Base-by-base conservation (phyloP, 805 yeast genomes). In the Wickerhamomyces canadensis region DNA sequence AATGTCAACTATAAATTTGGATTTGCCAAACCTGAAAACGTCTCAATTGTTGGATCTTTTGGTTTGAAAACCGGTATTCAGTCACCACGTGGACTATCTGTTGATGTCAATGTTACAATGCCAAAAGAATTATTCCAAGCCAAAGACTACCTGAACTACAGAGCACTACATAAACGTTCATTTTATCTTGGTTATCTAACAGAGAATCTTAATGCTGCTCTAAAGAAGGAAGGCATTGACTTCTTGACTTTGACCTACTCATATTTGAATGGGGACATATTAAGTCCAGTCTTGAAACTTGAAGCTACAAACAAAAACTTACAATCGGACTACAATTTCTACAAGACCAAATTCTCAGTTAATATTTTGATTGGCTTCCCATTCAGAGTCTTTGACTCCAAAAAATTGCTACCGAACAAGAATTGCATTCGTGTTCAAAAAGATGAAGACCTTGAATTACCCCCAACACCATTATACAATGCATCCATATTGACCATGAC, bases 401-500 rank as follows among this genome's bases (percentile, higher is more conserved):
- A 81, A 50, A 91, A 88, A 58, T 67, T 93, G 24, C 65, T 78
- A 25, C 93, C 94, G 3, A 84, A 81, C 51, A 78, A 78, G 51
- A 91, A 88, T 61, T 81, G 93, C 59, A 78, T 89, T 34, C 70
- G 97, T 47, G 76, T 85, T 3, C 55, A 65, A 22, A 57, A 64
- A 19, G 65, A 61, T 31, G 61, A 58, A 25, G 52, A 52, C 19
- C 40, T 49, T 6, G 65, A 62, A 19, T 60, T 77, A 28, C 80
- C 83, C 8, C 83, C 95, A 13, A 91, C 98, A 1, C 94, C 96
- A 3, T 59, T 80, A 27, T 93, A 93, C 69, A 93, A 93, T 63
- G 74, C 93, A 13, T 75, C 95, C 1, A 60, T 93, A 4, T 62
- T 88, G 33, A 67, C 93, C 1, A 80, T 84, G 49, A 63, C 86